These are phyloP conservation scores for Yarrowia porcina DNA, from an alignment of 805 yeast genomes.

Conservation along the genomic window DNA sequence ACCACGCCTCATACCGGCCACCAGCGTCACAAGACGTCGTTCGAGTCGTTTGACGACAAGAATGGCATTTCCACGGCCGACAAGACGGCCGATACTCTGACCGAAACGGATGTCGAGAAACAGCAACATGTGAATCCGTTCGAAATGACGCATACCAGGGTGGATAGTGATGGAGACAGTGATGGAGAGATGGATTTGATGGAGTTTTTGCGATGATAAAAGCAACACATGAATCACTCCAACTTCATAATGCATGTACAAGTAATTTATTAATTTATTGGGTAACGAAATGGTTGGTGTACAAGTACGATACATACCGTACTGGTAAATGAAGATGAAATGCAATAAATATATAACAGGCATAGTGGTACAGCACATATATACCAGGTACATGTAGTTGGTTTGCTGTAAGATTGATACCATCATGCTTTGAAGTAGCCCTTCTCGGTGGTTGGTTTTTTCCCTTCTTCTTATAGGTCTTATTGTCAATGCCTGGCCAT, in stretches of 20 bases:
- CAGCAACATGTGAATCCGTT: conserved; percentile 11
- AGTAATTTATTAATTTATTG: conserved; percentile 22
- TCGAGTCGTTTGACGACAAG: conserved; percentile 7
- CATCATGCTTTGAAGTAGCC: no score
- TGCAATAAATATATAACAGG: no score
- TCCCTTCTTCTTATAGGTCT: no score
- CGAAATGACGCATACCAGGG: conserved; percentile 4
- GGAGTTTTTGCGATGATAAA: conserved; percentile 23
- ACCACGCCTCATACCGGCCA: not conserved
- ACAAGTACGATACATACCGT: no score
- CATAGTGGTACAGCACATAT: no score
- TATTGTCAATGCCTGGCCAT: no score
- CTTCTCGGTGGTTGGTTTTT: no score
- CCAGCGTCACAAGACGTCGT: conserved; percentile 17
- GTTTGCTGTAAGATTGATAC: no score
- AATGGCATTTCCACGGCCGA: not conserved
- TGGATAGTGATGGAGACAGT: conserved; percentile 15
- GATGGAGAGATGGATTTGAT: conserved; percentile 27
- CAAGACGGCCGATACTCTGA: conserved; percentile 11
- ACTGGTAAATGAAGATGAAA: no score
- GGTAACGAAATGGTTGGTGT: not conserved
- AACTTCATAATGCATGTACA: conserved; percentile 13
- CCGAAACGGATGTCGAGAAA: conserved; percentile 7
- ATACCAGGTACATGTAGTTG: no score
- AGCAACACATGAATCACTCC: not conserved